Conservation (phyloP, 192 early-diverging fungal genomes). For the Podila clonocystis region DNA sequence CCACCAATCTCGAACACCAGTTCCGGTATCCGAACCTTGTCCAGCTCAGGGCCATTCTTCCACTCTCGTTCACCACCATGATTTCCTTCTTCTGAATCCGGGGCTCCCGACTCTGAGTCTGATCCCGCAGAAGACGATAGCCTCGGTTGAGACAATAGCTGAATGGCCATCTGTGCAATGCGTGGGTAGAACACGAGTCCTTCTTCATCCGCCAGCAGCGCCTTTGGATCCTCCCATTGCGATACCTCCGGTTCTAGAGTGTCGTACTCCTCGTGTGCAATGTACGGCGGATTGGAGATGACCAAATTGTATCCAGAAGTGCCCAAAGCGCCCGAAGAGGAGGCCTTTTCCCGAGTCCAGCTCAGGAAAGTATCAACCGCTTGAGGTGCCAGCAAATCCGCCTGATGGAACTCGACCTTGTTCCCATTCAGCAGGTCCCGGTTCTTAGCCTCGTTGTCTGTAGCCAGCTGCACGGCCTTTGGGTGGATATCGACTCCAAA, state of each 20-base stretch:
- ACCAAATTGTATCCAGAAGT: constrained; percentile 71
- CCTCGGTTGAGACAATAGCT: constrained; percentile 19
- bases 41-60: constrained; percentile 33
- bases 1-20: constrained; percentile 90
- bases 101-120: neutral
- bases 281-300: constrained; percentile 94
- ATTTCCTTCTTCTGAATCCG: neutral
- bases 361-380: constrained; percentile 21
- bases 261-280: constrained; percentile 74
- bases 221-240: constrained; percentile 88
- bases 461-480: constrained; percentile 71
- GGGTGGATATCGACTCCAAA: constrained; percentile 73
- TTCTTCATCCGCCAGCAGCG: constrained; percentile 72
- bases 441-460: constrained; percentile 58
- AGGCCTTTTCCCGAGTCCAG: constrained; percentile 3
- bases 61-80: constrained; percentile 8
- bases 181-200: constrained; percentile 68
- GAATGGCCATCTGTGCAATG: constrained; percentile 59
- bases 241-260: constrained; percentile 75
- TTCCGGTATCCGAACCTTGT: constrained; percentile 59
- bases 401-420: constrained; percentile 55
- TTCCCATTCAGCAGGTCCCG: constrained; percentile 21
- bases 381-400: constrained; percentile 53
- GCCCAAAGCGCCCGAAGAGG: neutral
- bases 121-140: neutral